Conservation (phyloP, 345 rosid species). For the Salix purpurea region DNA sequence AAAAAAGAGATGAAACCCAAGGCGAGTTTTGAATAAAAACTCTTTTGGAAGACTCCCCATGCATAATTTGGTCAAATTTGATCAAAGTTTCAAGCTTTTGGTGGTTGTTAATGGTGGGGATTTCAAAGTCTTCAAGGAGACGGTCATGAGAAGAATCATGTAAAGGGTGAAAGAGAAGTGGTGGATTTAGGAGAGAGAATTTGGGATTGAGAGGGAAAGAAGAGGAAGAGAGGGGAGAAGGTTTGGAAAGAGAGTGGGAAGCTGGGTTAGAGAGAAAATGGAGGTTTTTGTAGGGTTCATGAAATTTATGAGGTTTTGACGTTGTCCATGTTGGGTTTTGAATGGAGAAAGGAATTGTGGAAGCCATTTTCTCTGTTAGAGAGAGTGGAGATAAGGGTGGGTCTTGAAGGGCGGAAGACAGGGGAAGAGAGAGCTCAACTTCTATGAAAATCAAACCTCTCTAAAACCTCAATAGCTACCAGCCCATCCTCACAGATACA, state of each 20-base stretch:
- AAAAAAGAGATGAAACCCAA: constrained; percentile 69
- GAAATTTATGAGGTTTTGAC: constrained; percentile 12
- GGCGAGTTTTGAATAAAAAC: constrained; percentile 70
- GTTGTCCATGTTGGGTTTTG: constrained; percentile 38
- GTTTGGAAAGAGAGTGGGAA: constrained; percentile 16
- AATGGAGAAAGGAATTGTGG: constrained; percentile 37
- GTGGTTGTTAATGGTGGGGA: constrained; percentile 16
- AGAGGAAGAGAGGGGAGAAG: constrained; percentile 33
- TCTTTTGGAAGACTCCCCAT: constrained; percentile 28
- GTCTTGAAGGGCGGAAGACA: constrained; percentile 11
- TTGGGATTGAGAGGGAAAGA: constrained; percentile 32
- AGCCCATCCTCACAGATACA: neutral
- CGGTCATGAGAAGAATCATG: constrained; percentile 22
- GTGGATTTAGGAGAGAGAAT: constrained; percentile 4
- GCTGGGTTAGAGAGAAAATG: constrained; percentile 24
- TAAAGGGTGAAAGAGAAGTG: constrained; percentile 18
- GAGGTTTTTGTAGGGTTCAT: constrained; percentile 41
- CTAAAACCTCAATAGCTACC: constrained; percentile 40
- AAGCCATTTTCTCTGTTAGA: constrained; percentile 34
- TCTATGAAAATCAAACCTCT: constrained; percentile 32
- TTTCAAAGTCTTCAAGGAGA: constrained; percentile 33
- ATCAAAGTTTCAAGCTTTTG: constrained; percentile 18
- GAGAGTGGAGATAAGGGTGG: constrained; percentile 7
- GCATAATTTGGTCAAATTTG: neutral
- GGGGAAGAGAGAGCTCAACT: neutral